Percentiles rank a stretch among this genome's conserved stretches.
Conservation (phyloP, 2,329 filamentous ascomycete species). For the Trichoderma sp. region DNA sequence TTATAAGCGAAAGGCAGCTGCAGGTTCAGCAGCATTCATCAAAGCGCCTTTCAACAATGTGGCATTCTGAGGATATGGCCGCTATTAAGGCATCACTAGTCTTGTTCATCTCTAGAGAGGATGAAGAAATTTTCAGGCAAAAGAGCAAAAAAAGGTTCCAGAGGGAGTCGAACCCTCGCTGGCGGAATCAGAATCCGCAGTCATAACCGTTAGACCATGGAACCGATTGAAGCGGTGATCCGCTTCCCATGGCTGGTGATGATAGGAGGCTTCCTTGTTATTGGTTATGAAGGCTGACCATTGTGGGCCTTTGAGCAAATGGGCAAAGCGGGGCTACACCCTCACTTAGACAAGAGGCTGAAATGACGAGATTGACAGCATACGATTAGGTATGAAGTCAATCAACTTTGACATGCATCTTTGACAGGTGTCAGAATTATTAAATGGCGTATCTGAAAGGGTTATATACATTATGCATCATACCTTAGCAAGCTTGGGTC, state of each 20-base stretch:
- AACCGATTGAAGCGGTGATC: constrained; percentile 19
- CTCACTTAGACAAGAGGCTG: neutral
- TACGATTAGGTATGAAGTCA: neutral
- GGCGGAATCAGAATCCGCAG: constrained; percentile 24
- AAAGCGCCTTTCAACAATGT: neutral
- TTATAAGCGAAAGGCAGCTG: neutral
- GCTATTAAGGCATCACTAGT: neutral
- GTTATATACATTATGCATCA: neutral
- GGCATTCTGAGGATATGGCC: neutral
- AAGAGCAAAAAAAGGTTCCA: neutral
- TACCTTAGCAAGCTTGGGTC: neutral
- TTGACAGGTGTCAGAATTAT: neutral
- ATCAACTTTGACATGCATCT: neutral
- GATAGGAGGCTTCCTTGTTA: neutral
- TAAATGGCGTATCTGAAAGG: neutral
- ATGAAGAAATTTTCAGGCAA: neutral
- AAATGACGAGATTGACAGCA: neutral
- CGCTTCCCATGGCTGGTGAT: constrained; percentile 9
- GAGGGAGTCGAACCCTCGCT: constrained; percentile 23
- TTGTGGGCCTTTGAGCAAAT: neutral
- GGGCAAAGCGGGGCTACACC: neutral
- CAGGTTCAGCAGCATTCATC: neutral
- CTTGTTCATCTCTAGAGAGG: neutral
- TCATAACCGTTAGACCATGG: constrained; percentile 23
- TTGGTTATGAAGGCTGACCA: neutral